Base-by-base conservation (phyloP, 306 rosid genomes). In the Lathyrus tuberosus region DNA sequence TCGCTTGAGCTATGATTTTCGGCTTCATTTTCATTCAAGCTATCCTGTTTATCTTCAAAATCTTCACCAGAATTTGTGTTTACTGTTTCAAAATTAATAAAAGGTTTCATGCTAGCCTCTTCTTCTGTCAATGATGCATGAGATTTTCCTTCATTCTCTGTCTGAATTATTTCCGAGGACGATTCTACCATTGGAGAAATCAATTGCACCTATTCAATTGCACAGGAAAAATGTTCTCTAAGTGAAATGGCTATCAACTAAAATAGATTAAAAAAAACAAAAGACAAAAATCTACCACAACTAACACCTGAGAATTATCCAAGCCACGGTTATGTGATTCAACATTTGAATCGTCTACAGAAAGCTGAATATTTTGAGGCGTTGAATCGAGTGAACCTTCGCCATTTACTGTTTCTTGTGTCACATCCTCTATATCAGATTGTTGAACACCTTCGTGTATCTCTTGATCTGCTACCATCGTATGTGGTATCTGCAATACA, bases 271-370 rank as follows among this genome's bases (percentile, higher is more conserved):
- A 72, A 40, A 0, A 16, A 62, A 57, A n/a, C 20, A 40, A 0
- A 17, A n/a, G n/a, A n/a, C n/a, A n/a, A 46, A n/a, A 61, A 59
- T 15, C 44, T 38, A 57, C 18, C n/a, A 24, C 54, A 53, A 69
- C n/a, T 71, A 80, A 47, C 33, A 86, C 87, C 89, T 82, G 80
- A 15, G 70, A 78, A 41, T 70, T 64, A 38, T 62, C 69, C 30
- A 62, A 64, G 70, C 58, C 69, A 47, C 7, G 20, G 4, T 71
- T 76, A 56, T 75, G 75, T 58, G 56, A 31, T 82, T 73, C 70
- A 59, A 62, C 13, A 33, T 51, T 28, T 65, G 73, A 16, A 70
- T 66, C 38, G 62, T 63, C 58, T 49, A 57, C 31, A 12, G 47
- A 33, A 60, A 24, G 65, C 3, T 62, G 72, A 61, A 51, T 52